Evolutionary conservation across 2,329 filamentous ascomycete genomes (phyloP).

Genomic region (Penicillium griseofulvum): DNA sequence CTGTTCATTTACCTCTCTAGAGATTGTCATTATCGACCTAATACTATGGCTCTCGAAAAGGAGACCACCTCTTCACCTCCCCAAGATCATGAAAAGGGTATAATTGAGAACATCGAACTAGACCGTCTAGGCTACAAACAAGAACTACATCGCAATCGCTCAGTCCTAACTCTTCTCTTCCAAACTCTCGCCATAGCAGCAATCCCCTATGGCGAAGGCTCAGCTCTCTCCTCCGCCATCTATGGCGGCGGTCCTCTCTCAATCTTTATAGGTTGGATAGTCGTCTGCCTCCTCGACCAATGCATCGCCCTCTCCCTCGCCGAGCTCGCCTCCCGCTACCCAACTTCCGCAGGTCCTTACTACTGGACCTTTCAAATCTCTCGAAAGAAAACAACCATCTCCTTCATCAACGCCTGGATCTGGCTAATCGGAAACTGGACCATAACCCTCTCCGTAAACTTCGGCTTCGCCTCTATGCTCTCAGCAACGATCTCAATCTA

Average conservation of each 20-base stretch:
- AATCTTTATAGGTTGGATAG: conserved; percentile 58
- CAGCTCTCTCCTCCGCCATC: conserved; percentile 42
- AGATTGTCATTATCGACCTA: neutral
- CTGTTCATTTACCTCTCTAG: neutral
- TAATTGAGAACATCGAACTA: conserved; percentile 31
- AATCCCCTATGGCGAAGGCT: conserved; percentile 54
- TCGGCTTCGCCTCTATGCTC: conserved; percentile 56
- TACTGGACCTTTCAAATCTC: conserved; percentile 55
- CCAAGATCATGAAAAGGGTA: conserved; percentile 16
- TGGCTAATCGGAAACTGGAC: conserved; percentile 55
- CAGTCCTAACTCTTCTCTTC: conserved; percentile 60
- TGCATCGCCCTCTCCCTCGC: conserved; percentile 52
- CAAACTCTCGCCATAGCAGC: conserved; percentile 61
- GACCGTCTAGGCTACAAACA: conserved; percentile 57
- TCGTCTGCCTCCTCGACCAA: conserved; percentile 54
- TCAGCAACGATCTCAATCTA: conserved; percentile 54
- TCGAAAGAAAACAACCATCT: conserved; percentile 47
- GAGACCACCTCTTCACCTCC: neutral
- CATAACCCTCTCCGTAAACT: conserved; percentile 55
- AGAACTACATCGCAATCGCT: conserved; percentile 58
- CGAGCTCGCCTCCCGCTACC: conserved; percentile 53
- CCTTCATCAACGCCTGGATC: conserved; percentile 55
- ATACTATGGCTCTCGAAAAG: neutral
- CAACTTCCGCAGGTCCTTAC: conserved; percentile 53
- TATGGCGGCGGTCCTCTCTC: conserved; percentile 52